Evolutionary conservation across 306 rosid species (phyloP), one percentile per base, ranked within the genome.

Genomic region (Vigna angularis): DNA sequence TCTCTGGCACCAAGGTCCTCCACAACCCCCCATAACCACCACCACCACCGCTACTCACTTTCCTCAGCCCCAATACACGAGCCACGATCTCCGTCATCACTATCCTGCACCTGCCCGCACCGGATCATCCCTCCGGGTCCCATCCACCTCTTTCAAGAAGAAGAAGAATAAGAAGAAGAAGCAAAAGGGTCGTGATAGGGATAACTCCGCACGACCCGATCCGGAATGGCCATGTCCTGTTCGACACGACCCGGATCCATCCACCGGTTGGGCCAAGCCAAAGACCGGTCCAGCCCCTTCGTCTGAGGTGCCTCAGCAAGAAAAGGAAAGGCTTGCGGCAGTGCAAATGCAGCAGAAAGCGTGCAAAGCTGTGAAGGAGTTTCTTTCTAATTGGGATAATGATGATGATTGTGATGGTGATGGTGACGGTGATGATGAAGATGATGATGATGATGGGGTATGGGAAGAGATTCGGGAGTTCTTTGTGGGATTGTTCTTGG

Each of bases 1-100:
- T 86, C 90, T 93, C 13, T 89, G 96, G 93, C 90, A 52, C 61
- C 96, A 77, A 83, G 92, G 92, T 6, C 97, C 90, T 28, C 79
- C 36, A 8, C 82, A 30, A 73, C 72, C 69, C 79, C 85, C 40
- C n/a, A n/a, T 67, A 4, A 34, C 38, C 38, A 34, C 62, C 82
- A 12, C n/a, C 24, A 12, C 62, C 82, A 7, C n/a, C 24, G 12
- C 77, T 70, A 7, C 59, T 57, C 15, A 5, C 49, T 3, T 8
- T 17, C 28, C 55, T 63, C 24, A 12, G 4, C 28, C 30, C 61
- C 61, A 53, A 53, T 14, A 22, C 30, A 65, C 53, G 36, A 44
- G 18, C 18, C 36, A 45, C 53, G 45, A 1, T 28, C 77, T 3
- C 34, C 70, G 8, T 30, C 34, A 1, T 12, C 82, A 20, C 3